Conservation (phyloP, 192 early-diverging fungal genomes). For the Jimgerdemannia flammicorona region DNA sequence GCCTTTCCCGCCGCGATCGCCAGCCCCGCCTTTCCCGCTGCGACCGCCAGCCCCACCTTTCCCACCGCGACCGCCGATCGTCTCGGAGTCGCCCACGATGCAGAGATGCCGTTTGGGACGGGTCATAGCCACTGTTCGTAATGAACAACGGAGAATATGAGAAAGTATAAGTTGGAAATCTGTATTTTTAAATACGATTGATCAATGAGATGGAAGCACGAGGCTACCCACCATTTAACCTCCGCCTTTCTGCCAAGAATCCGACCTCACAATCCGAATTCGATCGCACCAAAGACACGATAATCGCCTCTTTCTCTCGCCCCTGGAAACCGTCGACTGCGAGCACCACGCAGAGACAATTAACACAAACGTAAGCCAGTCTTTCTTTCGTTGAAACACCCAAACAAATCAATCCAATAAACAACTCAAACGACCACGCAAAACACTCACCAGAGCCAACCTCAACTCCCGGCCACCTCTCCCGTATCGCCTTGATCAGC, state of each 20-base stretch:
- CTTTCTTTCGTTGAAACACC: too few species aligned
- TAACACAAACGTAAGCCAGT: too few species aligned
- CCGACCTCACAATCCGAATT: constrained; percentile 78
- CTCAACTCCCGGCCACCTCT: constrained; percentile 60
- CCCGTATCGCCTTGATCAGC: constrained; percentile 45
- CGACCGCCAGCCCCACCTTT: too few species aligned
- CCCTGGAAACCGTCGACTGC: constrained; percentile 92
- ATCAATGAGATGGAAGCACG: too few species aligned
- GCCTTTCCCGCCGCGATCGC: too few species aligned
- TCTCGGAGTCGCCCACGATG: constrained; percentile 75
- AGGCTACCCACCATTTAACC: constrained; percentile 67
- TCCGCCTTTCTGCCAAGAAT: constrained; percentile 75
- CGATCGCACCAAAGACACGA: constrained; percentile 77
- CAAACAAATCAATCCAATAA: too few species aligned
- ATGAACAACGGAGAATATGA: not conserved
- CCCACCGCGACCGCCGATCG: too few species aligned
- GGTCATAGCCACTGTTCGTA: constrained; percentile 70
- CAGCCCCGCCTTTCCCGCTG: too few species aligned
- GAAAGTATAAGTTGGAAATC: not conserved
- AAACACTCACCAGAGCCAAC: constrained; percentile 41
- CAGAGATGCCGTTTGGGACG: constrained; percentile 82
- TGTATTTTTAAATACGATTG: too few species aligned
- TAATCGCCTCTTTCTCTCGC: constrained; percentile 83
- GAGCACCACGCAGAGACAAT: too few species aligned
- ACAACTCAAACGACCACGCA: too few species aligned